Percentiles rank a stretch among this genome's conserved stretches.
Evolutionary conservation across 495 filamentous ascomycete species (phyloP).

Genomic region (Trichoderma parareesei): DNA sequence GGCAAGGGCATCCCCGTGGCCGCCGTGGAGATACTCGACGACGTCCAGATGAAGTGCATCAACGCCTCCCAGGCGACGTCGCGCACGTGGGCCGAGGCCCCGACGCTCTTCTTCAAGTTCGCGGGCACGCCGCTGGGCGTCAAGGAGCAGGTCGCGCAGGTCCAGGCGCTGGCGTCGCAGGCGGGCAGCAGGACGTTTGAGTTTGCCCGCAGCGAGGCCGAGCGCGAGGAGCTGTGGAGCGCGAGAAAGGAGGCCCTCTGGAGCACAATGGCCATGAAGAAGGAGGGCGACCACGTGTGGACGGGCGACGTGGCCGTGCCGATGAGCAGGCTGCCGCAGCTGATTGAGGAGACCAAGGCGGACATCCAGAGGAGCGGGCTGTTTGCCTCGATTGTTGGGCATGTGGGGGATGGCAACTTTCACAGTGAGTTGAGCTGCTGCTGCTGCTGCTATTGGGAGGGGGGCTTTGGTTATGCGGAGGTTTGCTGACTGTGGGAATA

Average conservation of each 20-base stretch:
- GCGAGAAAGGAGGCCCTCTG: slow-evolving; percentile 84
- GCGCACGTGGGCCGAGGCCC: slow-evolving; percentile 64
- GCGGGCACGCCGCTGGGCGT: slow-evolving; percentile 65
- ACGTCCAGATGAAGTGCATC: slow-evolving; percentile 90
- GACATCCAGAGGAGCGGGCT: slow-evolving; percentile 60
- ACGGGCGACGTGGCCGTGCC: slow-evolving; percentile 80
- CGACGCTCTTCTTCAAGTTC: slow-evolving; percentile 95
- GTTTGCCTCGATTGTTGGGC: slow-evolving; percentile 65
- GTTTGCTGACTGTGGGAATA: slow-evolving; percentile 21
- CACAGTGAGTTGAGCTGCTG: slow-evolving; percentile 43
- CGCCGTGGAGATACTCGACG: slow-evolving; percentile 87
- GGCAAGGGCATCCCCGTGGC: slow-evolving; percentile 74
- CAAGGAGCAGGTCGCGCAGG: slow-evolving; percentile 73
- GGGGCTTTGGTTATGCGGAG: neutral
- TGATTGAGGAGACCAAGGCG: slow-evolving; percentile 71
- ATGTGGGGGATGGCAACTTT: slow-evolving; percentile 85
- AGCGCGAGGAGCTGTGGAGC: slow-evolving; percentile 75
- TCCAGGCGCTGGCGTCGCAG: slow-evolving; percentile 54
- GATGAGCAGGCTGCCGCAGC: slow-evolving; percentile 60
- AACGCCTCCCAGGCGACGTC: slow-evolving; percentile 69
- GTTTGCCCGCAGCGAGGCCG: slow-evolving; percentile 61
- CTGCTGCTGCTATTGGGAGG: neutral
- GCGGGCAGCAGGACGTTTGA: slow-evolving; percentile 64
- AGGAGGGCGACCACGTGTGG: slow-evolving; percentile 63
- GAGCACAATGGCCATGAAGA: slow-evolving; percentile 53